These are phyloP conservation scores for Russula vinacea DNA, from an alignment of 768 basidiomycete species.

Conservation along the genomic window DNA sequence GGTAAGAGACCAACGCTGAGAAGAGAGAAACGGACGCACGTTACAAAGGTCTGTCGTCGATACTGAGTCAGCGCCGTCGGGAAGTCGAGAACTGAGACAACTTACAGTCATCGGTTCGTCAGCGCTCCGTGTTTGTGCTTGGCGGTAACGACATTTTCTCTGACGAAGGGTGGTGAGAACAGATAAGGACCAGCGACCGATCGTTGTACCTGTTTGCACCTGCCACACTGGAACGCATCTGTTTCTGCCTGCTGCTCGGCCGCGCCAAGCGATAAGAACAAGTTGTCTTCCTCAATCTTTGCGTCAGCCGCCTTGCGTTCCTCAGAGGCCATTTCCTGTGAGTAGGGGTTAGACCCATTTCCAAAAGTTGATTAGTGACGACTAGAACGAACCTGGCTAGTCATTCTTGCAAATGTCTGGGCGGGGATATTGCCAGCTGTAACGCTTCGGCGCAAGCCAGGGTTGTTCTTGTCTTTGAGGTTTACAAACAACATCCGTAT, in stretches of 20 bases:
- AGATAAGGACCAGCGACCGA: not conserved
- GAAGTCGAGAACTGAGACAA: conserved; percentile 28
- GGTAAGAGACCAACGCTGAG: conserved; percentile 14
- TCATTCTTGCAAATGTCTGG: conserved; percentile 73
- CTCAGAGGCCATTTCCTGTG: conserved; percentile 93
- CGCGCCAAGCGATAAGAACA: conserved; percentile 89
- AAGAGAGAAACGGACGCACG: conserved; percentile 45
- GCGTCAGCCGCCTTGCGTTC: conserved; percentile 82
- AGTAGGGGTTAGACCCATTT: not conserved
- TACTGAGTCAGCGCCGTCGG: conserved; percentile 10
- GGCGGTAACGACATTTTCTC: conserved; percentile 88
- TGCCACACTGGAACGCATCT: conserved; percentile 93
- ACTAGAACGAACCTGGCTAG: conserved; percentile 58
- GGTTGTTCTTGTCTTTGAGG: conserved; percentile 94
- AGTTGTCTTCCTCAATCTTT: conserved; percentile 78
- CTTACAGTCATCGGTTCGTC: conserved; percentile 98
- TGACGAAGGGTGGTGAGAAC: conserved; percentile 33
- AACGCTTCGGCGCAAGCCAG: conserved; percentile 76
- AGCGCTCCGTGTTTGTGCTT: conserved; percentile 95
- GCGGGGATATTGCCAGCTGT: conserved; percentile 76
- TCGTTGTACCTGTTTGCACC: conserved; percentile 80
- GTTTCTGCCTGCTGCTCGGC: conserved; percentile 91
- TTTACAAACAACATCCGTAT: conserved; percentile 89
- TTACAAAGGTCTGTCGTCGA: conserved; percentile 72
- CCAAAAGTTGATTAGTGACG: not conserved